A percentile compares a stretch with the other conserved stretches of the same genome.
Conservation (phyloP, 228 moss, liverwort and hornwort genomes). For the Sphagnum fallax region DNA sequence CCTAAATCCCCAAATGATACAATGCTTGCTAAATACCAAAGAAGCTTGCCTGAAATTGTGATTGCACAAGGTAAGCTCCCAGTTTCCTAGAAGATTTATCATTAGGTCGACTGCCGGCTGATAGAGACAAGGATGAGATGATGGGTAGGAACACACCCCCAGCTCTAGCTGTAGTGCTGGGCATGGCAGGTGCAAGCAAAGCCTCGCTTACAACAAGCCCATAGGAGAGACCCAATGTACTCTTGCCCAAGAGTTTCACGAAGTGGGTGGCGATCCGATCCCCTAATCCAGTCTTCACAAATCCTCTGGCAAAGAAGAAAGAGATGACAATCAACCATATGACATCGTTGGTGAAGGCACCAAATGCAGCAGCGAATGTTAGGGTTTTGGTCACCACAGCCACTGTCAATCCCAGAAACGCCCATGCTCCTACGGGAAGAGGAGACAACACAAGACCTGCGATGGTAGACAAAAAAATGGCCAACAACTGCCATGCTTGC, state of each 20-base stretch:
- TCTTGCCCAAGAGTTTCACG: constrained; percentile 95
- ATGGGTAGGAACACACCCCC: constrained; percentile 98
- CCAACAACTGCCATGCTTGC: constrained; percentile 92
- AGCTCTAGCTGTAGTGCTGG: constrained; percentile 97
- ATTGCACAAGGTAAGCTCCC: constrained; percentile 79
- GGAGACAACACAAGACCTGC: constrained; percentile 87
- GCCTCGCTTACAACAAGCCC: constrained; percentile 84
- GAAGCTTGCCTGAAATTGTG: constrained; percentile 75
- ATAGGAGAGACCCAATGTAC: constrained; percentile 87
- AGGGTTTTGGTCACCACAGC: constrained; percentile 85
- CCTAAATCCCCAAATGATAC: too few species aligned
- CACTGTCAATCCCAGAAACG: constrained; percentile 81
- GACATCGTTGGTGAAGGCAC: constrained; percentile 95
- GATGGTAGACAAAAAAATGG: constrained; percentile 92
- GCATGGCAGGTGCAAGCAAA: constrained; percentile 95
- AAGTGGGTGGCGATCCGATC: constrained; percentile 94
- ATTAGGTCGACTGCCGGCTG: constrained; percentile 71
- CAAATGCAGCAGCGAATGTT: constrained; percentile 67
- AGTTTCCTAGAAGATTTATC: constrained; percentile 72
- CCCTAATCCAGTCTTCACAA: constrained; percentile 96
- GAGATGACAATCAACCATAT: constrained; percentile 99
- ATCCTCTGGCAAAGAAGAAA: constrained; percentile 96
- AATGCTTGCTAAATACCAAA: too few species aligned
- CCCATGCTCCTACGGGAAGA: constrained; percentile 94
- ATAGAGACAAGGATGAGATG: constrained; percentile 72